A percentile compares a stretch with the other conserved stretches of the same genome.
Conservation (phyloP, 2,329 filamentous ascomycete genomes). For the Colletotrichum lupini region DNA sequence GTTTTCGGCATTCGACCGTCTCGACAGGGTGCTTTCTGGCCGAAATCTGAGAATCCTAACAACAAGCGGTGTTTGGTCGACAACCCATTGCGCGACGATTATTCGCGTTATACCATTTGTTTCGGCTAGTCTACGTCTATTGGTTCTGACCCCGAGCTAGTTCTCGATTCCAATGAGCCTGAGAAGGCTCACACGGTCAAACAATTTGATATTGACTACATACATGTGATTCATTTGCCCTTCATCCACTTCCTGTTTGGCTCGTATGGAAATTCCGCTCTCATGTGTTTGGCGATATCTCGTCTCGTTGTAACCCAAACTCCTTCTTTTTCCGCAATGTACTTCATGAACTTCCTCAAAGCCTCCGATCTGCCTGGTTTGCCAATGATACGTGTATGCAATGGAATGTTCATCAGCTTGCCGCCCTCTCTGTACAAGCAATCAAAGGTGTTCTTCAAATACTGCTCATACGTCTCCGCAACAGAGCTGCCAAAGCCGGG, state of each 20-base stretch:
- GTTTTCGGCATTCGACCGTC: neutral
- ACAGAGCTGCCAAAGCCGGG: conserved; percentile 53
- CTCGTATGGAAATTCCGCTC: conserved; percentile 50
- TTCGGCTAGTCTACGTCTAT: too few relatives aligned
- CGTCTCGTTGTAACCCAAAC: conserved; percentile 56
- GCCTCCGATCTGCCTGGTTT: conserved; percentile 52
- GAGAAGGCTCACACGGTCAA: neutral
- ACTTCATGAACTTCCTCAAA: conserved; percentile 51
- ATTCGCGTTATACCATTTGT: too few relatives aligned
- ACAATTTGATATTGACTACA: rapidly evolving
- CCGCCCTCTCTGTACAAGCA: conserved; percentile 53
- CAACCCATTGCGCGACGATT: neutral
- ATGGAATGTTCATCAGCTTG: conserved; percentile 55
- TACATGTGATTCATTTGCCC: neutral
- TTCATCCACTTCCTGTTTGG: conserved; percentile 38
- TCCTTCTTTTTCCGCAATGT: conserved; percentile 49
- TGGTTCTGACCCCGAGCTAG: too few relatives aligned
- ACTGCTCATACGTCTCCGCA: conserved; percentile 51
- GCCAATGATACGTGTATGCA: conserved; percentile 53
- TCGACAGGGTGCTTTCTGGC: neutral
- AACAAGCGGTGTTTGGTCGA: neutral
- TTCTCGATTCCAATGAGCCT: too few relatives aligned
- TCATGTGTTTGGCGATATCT: conserved; percentile 55
- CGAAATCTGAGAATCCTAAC: neutral
- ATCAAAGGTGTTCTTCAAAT: conserved; percentile 54